Evolutionary conservation across 257 asterid genomes (phyloP), one percentile per base, ranked within the genome.

Genomic region (Solanum sejunctum): DNA sequence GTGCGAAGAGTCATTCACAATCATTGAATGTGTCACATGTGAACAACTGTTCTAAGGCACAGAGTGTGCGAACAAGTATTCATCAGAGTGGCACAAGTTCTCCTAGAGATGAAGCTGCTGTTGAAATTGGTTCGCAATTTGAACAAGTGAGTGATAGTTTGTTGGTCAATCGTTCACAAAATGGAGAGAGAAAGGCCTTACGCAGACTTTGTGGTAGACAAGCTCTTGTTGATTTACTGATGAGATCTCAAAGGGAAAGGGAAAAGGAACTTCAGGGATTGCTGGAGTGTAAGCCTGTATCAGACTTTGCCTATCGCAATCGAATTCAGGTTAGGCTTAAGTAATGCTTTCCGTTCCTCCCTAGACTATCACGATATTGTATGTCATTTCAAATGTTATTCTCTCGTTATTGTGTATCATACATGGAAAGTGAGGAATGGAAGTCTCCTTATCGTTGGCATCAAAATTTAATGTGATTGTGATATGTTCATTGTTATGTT

Each of bases 201-300:
- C 88, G 94, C 23, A 93, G 88, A 88, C 83, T 97, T 64, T 90
- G 97, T 88, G 99, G 98, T 67, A 92, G 99, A 86, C 98, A 97
- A 84, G 93, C 97, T 85, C 97, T 95, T 86, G 89, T 93, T 66
- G 98, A 97, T 91, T 95, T 97, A 86, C 93, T 93, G 84, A 63
- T 83, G 79, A 93, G 89, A 90, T 93, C 97, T 77, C 97, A 97
- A 86, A 88, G 80, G 85, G 98, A 97, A 87, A 91, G 94, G 88
- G 88, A 89, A 86, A 89, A 45, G 41, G 99, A 97, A 87, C 94
- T 97, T 86, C 86, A 84, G 61, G 89, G 86, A 79, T 86, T 97
- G 85, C 82, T 86, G 51, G 97, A 91, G 88, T 84, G 84, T 80
- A 90, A 88, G 85, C 96, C 91, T 10, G 99, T 97, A 54, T 91